Percentiles rank a stretch among this genome's conserved stretches.
These are phyloP conservation scores for Haplosporangium gracile DNA, from an alignment of 192 early-diverging fungal species.

Conservation along the genomic window DNA sequence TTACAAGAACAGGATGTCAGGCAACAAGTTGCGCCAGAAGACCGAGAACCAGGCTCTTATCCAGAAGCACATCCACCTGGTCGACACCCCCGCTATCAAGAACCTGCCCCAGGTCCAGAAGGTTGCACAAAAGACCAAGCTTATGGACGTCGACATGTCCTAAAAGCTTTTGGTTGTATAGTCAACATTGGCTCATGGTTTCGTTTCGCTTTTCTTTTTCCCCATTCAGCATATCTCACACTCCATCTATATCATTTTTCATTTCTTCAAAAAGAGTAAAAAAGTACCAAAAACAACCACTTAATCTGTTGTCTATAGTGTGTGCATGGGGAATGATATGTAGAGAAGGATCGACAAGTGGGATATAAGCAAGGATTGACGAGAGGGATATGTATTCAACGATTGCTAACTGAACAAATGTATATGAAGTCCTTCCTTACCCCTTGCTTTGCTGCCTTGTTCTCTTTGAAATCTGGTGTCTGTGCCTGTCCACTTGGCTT, in stretches of 20 bases:
- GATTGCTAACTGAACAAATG: too few species aligned
- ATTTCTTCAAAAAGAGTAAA: conserved; percentile 4
- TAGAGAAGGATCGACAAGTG: not conserved
- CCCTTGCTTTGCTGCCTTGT: too few species aligned
- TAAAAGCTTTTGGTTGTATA: conserved; percentile 35
- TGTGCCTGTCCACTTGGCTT: too few species aligned
- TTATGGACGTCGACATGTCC: conserved; percentile 78
- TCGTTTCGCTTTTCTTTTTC: not conserved
- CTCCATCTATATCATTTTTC: conserved; percentile 1
- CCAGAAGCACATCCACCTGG: conserved; percentile 91
- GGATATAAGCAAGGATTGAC: too few species aligned
- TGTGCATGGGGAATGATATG: not conserved
- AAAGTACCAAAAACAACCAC: not conserved
- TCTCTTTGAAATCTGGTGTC: too few species aligned
- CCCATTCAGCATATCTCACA: conserved; percentile 1
- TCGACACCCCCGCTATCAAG: conserved; percentile 70
- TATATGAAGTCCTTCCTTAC: too few species aligned
- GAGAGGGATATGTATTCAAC: too few species aligned
- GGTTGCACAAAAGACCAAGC: conserved; percentile 61
- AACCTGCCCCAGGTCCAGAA: conserved; percentile 77
- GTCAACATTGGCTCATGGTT: not conserved
- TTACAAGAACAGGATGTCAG: conserved; percentile 91
- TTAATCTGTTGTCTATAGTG: not conserved
- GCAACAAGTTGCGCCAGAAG: conserved; percentile 87
- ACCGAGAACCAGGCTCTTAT: conserved; percentile 81